Percentiles rank a stretch among this genome's conserved stretches.
Conservation (phyloP, 768 basidiomycete genomes). For the Dictyophora rubrovolvata region DNA sequence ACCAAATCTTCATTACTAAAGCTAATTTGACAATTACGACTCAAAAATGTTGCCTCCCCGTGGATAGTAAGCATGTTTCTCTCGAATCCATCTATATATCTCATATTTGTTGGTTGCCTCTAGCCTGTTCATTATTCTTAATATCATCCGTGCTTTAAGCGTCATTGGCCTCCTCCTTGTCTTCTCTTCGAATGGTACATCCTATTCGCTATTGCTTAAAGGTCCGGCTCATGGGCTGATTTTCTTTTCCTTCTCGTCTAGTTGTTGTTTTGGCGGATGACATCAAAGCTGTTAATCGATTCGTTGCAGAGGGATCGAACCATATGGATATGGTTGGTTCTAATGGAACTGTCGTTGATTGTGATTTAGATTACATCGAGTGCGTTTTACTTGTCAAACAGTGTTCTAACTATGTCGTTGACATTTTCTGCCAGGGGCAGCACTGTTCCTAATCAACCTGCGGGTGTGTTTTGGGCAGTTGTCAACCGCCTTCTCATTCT, state of each 20-base stretch:
- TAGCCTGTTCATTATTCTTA: constrained; percentile 61
- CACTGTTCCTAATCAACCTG: constrained; percentile 86
- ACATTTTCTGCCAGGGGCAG: constrained; percentile 35
- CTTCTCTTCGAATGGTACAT: constrained; percentile 47
- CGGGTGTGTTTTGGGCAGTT: constrained; percentile 87
- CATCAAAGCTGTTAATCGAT: constrained; percentile 63
- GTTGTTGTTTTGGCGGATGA: constrained; percentile 63
- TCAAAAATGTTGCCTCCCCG: constrained; percentile 32
- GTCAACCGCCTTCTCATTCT: constrained; percentile 81
- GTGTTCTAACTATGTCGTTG: neutral
- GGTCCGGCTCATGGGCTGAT: neutral
- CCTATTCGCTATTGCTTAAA: constrained; percentile 3
- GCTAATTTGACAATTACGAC: neutral
- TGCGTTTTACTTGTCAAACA: constrained; percentile 25
- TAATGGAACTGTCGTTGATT: constrained; percentile 33
- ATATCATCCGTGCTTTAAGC: constrained; percentile 66
- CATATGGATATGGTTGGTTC: constrained; percentile 17
- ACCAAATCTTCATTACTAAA: neutral
- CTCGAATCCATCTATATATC: neutral
- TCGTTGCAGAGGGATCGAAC: constrained; percentile 27
- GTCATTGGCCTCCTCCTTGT: constrained; percentile 72
- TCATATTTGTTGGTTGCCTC: neutral
- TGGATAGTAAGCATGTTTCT: constrained; percentile 29
- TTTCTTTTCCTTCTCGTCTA: constrained; percentile 20
- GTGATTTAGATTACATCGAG: constrained; percentile 60